Conservation (phyloP, 352 stramenopile species). For the Sclerospora graminicola region DNA sequence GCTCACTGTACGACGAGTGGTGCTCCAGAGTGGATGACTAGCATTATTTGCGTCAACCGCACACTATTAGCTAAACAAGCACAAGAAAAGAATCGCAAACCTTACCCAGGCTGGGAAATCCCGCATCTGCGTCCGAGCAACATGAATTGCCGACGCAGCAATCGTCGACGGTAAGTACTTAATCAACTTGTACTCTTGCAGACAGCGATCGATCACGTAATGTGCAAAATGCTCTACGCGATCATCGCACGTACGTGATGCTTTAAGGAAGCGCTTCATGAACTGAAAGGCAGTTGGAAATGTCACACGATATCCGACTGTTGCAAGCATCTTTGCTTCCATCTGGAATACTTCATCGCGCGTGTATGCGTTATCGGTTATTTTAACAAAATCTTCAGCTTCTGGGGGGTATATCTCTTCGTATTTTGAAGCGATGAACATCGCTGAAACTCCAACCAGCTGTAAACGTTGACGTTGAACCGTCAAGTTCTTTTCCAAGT, state of each 20-base stretch:
- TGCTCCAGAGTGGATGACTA: slow-evolving; percentile 64
- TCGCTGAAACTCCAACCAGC: slow-evolving; percentile 92
- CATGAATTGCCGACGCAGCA: slow-evolving; percentile 94
- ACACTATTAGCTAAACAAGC: slow-evolving; percentile 3
- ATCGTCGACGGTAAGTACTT: slow-evolving; percentile 96
- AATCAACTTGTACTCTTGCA: slow-evolving; percentile 98
- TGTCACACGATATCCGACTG: slow-evolving; percentile 69
- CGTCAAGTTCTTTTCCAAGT: slow-evolving; percentile 55
- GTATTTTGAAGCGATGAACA: slow-evolving; percentile 96
- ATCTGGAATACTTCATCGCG: slow-evolving; percentile 71
- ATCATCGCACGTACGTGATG: slow-evolving; percentile 56
- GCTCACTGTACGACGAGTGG: slow-evolving; percentile 73
- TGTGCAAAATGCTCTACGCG: slow-evolving; percentile 88
- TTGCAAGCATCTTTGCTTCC: slow-evolving; percentile 66
- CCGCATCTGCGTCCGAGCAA: slow-evolving; percentile 84
- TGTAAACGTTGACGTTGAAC: slow-evolving; percentile 87
- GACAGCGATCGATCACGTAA: slow-evolving; percentile 96
- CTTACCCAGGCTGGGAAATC: slow-evolving; percentile 68
- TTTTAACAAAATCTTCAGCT: slow-evolving; percentile 92
- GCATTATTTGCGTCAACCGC: slow-evolving; percentile 1
- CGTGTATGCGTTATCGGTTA: slow-evolving; percentile 94
- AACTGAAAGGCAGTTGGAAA: slow-evolving; percentile 82
- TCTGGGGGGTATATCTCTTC: slow-evolving; percentile 96
- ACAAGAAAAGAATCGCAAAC: slow-evolving; percentile 1
- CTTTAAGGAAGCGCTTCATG: slow-evolving; percentile 82